A percentile compares a stretch with the other conserved stretches of the same genome.
Conservation (phyloP, 2,329 filamentous ascomycete species). For the Nigrospora osmanthi region DNA sequence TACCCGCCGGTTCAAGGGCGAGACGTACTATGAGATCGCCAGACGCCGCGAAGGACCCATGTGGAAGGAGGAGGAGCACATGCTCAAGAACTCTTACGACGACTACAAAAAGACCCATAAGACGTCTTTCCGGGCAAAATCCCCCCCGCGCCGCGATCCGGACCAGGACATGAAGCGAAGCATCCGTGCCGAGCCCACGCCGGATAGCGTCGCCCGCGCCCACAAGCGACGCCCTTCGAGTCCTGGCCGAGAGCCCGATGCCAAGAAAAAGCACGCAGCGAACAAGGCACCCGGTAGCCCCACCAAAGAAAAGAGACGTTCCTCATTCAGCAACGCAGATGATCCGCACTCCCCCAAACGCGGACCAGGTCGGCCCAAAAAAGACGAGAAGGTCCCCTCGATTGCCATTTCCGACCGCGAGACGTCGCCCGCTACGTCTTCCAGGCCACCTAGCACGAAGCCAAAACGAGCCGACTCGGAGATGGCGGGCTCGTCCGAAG, state of each 20-base stretch:
- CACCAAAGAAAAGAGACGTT: conserved; percentile 37
- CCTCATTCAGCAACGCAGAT: conserved; percentile 36
- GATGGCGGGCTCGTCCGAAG: conserved; percentile 45
- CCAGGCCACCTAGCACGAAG: conserved; percentile 38
- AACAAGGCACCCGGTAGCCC: conserved; percentile 32
- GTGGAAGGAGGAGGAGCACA: conserved; percentile 80
- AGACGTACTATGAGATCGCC: conserved; percentile 83
- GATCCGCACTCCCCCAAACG: conserved; percentile 41
- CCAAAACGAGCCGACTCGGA: conserved; percentile 48
- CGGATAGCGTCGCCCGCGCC: conserved; percentile 21
- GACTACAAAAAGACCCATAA: conserved; percentile 48
- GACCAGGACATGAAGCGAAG: conserved; percentile 33
- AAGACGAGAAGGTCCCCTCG: conserved; percentile 42
- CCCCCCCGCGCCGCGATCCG: conserved; percentile 30
- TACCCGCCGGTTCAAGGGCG: conserved; percentile 65
- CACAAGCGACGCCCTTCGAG: conserved; percentile 41
- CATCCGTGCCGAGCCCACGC: neutral
- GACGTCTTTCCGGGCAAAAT: conserved; percentile 38
- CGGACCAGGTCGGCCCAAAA: conserved; percentile 44
- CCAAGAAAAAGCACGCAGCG: conserved; percentile 31
- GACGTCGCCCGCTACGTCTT: conserved; percentile 33
- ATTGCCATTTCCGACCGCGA: conserved; percentile 45
- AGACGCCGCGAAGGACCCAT: conserved; percentile 74
- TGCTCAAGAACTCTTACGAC: conserved; percentile 71
- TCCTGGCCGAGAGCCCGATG: conserved; percentile 36